These are phyloP conservation scores for Rosellinia necatrix DNA, from an alignment of 2,329 filamentous ascomycete genomes.

Conservation along the genomic window DNA sequence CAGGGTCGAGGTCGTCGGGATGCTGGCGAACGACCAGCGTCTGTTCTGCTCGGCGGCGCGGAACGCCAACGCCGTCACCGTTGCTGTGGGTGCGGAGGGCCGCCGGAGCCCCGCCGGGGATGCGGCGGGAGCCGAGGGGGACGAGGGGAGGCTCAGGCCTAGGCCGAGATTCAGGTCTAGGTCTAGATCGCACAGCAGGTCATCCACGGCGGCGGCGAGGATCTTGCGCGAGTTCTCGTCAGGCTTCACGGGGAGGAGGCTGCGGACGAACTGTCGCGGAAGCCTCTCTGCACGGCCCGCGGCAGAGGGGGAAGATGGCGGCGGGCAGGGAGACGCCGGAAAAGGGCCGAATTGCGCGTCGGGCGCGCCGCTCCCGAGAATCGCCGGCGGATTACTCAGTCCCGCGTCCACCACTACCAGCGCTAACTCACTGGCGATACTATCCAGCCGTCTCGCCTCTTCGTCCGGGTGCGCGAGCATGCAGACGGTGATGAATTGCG, in stretches of 20 bases:
- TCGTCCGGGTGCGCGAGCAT: slow-evolving; percentile 77
- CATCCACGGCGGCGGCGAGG: slow-evolving; percentile 63
- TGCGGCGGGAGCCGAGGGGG: not conserved
- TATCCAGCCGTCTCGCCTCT: slow-evolving; percentile 72
- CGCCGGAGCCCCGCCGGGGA: not conserved
- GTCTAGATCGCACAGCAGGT: slow-evolving; percentile 38
- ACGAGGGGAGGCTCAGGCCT: no score
- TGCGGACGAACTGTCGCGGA: slow-evolving; percentile 76
- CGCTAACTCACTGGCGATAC: slow-evolving; percentile 71
- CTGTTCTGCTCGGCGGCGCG: slow-evolving; percentile 15
- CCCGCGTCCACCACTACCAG: slow-evolving; percentile 55
- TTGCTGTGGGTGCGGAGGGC: no score
- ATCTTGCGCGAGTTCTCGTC: slow-evolving; percentile 63
- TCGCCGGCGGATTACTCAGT: not conserved
- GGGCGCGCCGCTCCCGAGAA: not conserved
- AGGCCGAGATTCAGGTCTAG: no score
- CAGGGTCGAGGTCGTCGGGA: not conserved
- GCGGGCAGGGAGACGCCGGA: not conserved
- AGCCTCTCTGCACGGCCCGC: slow-evolving; percentile 60
- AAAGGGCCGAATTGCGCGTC: not conserved
- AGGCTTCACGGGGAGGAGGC: slow-evolving; percentile 67
- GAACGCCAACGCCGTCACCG: not conserved
- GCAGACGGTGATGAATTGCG: slow-evolving; percentile 72
- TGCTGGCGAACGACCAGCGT: slow-evolving; percentile 16
- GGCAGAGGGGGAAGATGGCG: not conserved